phyloP scores from a whole-genome alignment of 2,329 filamentous ascomycete species.

The Colletotrichum lupini region DNA sequence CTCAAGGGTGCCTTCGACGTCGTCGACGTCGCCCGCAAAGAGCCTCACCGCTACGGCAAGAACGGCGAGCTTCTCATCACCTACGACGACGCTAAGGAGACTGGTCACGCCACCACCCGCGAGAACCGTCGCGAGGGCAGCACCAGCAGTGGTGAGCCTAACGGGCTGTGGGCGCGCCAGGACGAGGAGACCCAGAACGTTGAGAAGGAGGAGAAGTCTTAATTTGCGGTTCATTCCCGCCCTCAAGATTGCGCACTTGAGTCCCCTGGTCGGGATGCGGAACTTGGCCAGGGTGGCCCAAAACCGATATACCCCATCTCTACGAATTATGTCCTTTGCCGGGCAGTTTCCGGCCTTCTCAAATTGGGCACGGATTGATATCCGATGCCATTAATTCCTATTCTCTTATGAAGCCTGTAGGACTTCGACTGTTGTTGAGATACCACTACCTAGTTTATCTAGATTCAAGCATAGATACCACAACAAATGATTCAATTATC shows the following conservation, averaged over 20 bases:
- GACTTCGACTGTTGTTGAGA: conserved; percentile 19
- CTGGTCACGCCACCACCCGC: conserved; percentile 37
- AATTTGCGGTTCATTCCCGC: neutral
- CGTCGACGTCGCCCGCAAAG: conserved; percentile 52
- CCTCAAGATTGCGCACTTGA: neutral
- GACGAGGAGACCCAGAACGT: conserved; percentile 34
- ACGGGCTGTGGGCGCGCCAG: conserved; percentile 29
- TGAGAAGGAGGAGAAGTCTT: conserved; percentile 27
- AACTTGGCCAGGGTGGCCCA: neutral
- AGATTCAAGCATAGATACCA: conserved; percentile 33
- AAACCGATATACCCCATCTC: conserved; percentile 7
- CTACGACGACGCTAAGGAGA: conserved; percentile 55
- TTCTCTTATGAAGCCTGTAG: conserved; percentile 10
- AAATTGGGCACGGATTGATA: conserved; percentile 3
- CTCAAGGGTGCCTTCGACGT: conserved; percentile 51
- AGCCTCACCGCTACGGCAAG: conserved; percentile 68
- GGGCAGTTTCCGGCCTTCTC: conserved; percentile 13
- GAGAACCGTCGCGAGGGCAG: conserved; percentile 32
- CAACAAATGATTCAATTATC: conserved; percentile 23
- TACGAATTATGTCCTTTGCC: conserved; percentile 30
- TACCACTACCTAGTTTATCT: conserved; percentile 29
- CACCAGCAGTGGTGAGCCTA: conserved; percentile 20
- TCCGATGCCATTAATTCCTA: conserved; percentile 18
- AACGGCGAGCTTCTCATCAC: conserved; percentile 67
- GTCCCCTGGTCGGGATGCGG: neutral